Base-by-base conservation (phyloP, 2,329 filamentous ascomycete genomes). In the Alternaria dauci region DNA sequence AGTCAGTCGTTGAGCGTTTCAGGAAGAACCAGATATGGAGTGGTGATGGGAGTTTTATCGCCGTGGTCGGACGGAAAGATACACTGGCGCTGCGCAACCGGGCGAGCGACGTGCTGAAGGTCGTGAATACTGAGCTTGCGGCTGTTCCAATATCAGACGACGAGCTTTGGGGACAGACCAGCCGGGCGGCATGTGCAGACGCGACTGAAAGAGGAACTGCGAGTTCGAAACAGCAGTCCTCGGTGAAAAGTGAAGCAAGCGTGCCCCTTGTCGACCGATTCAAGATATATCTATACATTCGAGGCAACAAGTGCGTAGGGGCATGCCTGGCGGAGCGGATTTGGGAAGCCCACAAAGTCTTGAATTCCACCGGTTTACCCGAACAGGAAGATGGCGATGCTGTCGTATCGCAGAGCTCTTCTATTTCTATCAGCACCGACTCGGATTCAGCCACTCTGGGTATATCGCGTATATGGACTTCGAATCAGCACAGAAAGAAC, bases 401-500 rank as follows among this genome's bases (percentile, higher is more conserved):
- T 48, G 60, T 34, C 30, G 67, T 67, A 36, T 36, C 41, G 23
- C 63, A 71, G 28, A 71, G 71, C 62, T 77, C 76, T 23, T 76
- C 74, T 34, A 72, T 87, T 58, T 82, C 80, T 2, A 77, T 83
- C 36, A 79, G 79, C 52, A 75, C 78, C 26, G 76, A 80, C 46
- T 67, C 78, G 5, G 62, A 81, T 26, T 76, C 81, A 3, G 86
- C 84, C 3, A 79, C 85, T n/a, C 80, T 89, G 55, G 87, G 87
- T 18, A 84, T 91, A 26, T 88, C 88, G 25, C 83, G 88, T 30
- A 87, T 91, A 66, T 91, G 88, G 88, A 88, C 86, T 0, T 87
- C 85, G 8, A 82, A 81, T 6, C 80, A 82, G 2, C 84, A 86
- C 59, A 82, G 88, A 32, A 78, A 85, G 42, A 82, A 84, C 65